Conservation (phyloP, 768 basidiomycete species). For the Tricholoma furcatifolium region DNA sequence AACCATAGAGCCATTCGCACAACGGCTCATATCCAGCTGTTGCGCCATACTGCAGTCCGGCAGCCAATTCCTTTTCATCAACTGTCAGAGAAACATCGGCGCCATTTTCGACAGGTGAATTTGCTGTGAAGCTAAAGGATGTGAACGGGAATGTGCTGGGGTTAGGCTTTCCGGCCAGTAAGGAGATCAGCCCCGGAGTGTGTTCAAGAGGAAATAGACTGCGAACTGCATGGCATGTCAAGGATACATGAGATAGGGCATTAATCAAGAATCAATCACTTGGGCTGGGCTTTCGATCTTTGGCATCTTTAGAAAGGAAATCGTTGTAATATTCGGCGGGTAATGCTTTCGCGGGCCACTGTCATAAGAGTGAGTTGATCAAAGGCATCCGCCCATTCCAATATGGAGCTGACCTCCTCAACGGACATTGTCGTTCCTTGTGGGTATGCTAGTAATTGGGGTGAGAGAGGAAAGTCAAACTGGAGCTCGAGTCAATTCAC, state of each 20-base stretch:
- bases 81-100: conserved; percentile 50
- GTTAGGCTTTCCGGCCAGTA: conserved; percentile 93
- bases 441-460: not conserved
- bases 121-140: conserved; percentile 65
- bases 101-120: conserved; percentile 43
- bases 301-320: conserved; percentile 65
- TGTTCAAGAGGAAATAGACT: conserved; percentile 78
- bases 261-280: conserved; percentile 38
- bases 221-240: conserved; percentile 42
- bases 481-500: too few relatives aligned
- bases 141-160: conserved; percentile 89
- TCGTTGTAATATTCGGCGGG: conserved; percentile 53
- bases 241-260: conserved; percentile 1
- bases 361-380: not conserved
- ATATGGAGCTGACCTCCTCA: not conserved
- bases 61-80: conserved; percentile 55
- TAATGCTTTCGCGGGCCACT: conserved; percentile 28
- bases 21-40: conserved; percentile 70
- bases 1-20: conserved; percentile 61
- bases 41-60: conserved; percentile 74
- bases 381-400: not conserved
- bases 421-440: not conserved
- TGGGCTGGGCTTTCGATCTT: conserved; percentile 59
- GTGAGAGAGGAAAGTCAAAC: not conserved
- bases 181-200: conserved; percentile 72